A percentile compares a stretch with the other conserved stretches of the same genome.
Conservation (phyloP, 2,329 filamentous ascomycete species). For the Trichoderma semiorbis region DNA sequence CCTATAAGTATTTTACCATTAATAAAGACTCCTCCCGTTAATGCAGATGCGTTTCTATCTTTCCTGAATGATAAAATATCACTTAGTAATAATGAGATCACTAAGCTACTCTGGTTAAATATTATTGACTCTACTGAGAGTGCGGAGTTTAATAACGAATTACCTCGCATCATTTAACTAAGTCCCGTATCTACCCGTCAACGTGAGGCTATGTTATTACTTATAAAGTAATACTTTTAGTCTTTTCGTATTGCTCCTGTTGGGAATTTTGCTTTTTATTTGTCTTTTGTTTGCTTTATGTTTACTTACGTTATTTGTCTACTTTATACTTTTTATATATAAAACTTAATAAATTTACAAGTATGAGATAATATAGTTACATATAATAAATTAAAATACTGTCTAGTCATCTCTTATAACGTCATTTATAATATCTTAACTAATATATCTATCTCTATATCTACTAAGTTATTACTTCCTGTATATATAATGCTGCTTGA, state of each 20-base stretch:
- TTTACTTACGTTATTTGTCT: too few species aligned
- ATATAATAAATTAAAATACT: too few species aligned
- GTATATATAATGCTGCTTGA: neutral
- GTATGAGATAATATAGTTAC: too few species aligned
- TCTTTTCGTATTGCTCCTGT: too few species aligned
- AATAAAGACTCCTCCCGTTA: neutral
- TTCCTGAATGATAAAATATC: neutral
- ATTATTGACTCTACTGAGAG: neutral
- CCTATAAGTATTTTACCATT: neutral
- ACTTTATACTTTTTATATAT: neutral
- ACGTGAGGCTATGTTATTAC: neutral
- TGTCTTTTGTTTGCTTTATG: neutral
- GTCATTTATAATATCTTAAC: neutral
- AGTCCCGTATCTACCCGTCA: neutral
- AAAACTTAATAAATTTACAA: neutral
- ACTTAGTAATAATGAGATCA: neutral
- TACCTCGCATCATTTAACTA: neutral
- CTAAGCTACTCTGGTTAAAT: neutral
- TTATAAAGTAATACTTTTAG: neutral
- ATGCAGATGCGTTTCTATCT: neutral
- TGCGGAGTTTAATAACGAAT: neutral
- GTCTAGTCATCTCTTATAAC: too few species aligned
- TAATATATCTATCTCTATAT: neutral
- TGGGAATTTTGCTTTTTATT: neutral
- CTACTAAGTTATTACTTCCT: neutral